Conservation (phyloP, 2,329 filamentous ascomycete species). For the Pseudocercospora fijiensis region DNA sequence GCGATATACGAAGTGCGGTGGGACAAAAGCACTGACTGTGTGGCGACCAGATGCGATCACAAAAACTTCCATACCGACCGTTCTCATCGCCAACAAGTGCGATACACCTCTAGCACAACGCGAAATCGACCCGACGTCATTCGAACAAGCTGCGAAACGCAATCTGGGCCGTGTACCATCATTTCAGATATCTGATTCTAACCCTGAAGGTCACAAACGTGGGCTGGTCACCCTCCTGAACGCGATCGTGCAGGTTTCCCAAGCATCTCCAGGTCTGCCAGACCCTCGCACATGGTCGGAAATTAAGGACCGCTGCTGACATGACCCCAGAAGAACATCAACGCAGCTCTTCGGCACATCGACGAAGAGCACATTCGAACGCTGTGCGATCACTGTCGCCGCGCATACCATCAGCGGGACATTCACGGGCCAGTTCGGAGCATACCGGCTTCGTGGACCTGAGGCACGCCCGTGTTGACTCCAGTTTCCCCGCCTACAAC, state of each 20-base stretch:
- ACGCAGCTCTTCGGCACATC: constrained; percentile 34
- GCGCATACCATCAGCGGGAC: constrained; percentile 41
- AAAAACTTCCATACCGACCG: constrained; percentile 69
- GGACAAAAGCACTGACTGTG: constrained; percentile 8
- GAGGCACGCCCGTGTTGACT: constrained; percentile 36
- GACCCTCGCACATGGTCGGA: background rate
- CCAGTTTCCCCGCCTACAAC: constrained; percentile 33
- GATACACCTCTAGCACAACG: constrained; percentile 70
- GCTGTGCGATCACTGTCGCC: constrained; percentile 44
- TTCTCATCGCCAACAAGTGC: constrained; percentile 87
- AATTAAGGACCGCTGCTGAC: constrained; percentile 9
- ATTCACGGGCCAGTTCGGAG: constrained; percentile 51
- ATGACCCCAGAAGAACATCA: constrained; percentile 18
- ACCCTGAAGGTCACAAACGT: constrained; percentile 69
- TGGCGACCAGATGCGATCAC: constrained; percentile 64
- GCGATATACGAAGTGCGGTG: background rate
- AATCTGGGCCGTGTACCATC: constrained; percentile 66
- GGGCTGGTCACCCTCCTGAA: constrained; percentile 75
- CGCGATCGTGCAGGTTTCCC: constrained; percentile 56
- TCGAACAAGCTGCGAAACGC: constrained; percentile 62
- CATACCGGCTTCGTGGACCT: constrained; percentile 39
- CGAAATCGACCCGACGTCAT: constrained; percentile 66
- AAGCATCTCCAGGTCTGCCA: constrained; percentile 60
- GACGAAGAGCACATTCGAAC: constrained; percentile 48
- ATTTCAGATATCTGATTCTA: constrained; percentile 69